Percentiles rank a stretch among this genome's conserved stretches.
Evolutionary conservation across 2,329 filamentous ascomycete species (phyloP).

Genomic region (Xylariaceae sp.): DNA sequence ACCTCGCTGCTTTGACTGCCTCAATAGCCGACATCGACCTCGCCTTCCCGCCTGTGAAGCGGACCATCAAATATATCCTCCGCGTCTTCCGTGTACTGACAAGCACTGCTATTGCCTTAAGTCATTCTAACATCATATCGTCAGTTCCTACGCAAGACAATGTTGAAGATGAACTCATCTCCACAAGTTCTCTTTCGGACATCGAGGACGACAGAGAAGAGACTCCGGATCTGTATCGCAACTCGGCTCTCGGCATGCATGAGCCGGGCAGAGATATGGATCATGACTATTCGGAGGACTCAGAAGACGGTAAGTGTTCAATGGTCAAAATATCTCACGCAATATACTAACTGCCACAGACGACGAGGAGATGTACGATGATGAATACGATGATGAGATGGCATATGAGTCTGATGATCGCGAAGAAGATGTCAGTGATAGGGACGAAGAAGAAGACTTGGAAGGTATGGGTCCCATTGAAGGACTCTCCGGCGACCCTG

Average conservation of each 20-base stretch:
- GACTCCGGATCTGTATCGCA: constrained; percentile 93
- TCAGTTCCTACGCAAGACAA: constrained; percentile 57
- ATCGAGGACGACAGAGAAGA: constrained; percentile 83
- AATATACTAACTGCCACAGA: constrained; percentile 40
- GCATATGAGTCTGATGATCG: constrained; percentile 75
- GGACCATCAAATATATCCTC: constrained; percentile 93
- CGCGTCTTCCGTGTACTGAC: constrained; percentile 84
- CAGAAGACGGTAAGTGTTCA: constrained; percentile 51
- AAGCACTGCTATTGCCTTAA: constrained; percentile 78
- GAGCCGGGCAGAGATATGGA: constrained; percentile 66
- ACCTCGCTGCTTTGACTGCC: constrained; percentile 78
- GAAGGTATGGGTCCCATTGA: constrained; percentile 83
- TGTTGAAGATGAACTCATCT: constrained; percentile 82
- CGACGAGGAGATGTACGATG: constrained; percentile 89
- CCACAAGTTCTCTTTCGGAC: constrained; percentile 83
- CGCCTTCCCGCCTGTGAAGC: constrained; percentile 87
- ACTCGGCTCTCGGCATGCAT: constrained; percentile 91
- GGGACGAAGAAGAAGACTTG: constrained; percentile 71
- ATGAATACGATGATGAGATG: constrained; percentile 88
- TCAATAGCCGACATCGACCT: constrained; percentile 95
- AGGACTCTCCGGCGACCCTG: constrained; percentile 58
- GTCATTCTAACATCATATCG: constrained; percentile 71
- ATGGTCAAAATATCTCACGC: neutral
- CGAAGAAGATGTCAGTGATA: constrained; percentile 83
- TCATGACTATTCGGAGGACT: constrained; percentile 73